phyloP scores from a whole-genome alignment of 2,329 filamentous ascomycete species.

The Neoascochyta sp. region DNA sequence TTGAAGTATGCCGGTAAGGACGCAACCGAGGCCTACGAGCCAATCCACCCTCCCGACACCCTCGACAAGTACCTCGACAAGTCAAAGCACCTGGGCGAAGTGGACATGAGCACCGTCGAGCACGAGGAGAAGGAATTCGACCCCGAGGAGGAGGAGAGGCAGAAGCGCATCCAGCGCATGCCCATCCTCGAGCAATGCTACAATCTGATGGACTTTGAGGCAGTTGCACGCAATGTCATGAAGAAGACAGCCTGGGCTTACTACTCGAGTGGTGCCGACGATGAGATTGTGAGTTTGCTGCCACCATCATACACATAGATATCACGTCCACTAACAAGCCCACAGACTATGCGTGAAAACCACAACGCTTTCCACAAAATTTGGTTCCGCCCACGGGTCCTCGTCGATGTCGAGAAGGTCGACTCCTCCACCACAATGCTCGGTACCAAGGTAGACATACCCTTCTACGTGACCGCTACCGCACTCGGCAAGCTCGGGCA shows the following conservation, averaged over 20 bases:
- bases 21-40: conserved; percentile 49
- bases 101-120: conserved; percentile 37
- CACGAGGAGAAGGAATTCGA: conserved; percentile 33
- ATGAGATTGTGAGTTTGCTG: conserved; percentile 65
- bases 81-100: conserved; percentile 41
- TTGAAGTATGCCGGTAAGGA: conserved; percentile 66
- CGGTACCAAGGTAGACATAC: conserved; percentile 75
- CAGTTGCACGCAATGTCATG: conserved; percentile 85
- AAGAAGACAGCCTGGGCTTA: conserved; percentile 97
- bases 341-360: conserved; percentile 87
- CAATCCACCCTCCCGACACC: conserved; percentile 52
- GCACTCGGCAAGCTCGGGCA: conserved; percentile 93
- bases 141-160: conserved; percentile 69
- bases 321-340: conserved; percentile 14
- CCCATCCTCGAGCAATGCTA: conserved; percentile 47
- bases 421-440: conserved; percentile 93
- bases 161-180: conserved; percentile 56
- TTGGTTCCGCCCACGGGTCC: conserved; percentile 87
- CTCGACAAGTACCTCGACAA: conserved; percentile 43
- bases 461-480: conserved; percentile 95
- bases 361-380: conserved; percentile 95
- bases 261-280: conserved; percentile 89
- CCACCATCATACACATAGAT: not conserved
- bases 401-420: conserved; percentile 84
- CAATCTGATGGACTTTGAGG: conserved; percentile 74